Base-by-base conservation (phyloP, 2,329 filamentous ascomycete species). In the Diaporthe destruens region DNA sequence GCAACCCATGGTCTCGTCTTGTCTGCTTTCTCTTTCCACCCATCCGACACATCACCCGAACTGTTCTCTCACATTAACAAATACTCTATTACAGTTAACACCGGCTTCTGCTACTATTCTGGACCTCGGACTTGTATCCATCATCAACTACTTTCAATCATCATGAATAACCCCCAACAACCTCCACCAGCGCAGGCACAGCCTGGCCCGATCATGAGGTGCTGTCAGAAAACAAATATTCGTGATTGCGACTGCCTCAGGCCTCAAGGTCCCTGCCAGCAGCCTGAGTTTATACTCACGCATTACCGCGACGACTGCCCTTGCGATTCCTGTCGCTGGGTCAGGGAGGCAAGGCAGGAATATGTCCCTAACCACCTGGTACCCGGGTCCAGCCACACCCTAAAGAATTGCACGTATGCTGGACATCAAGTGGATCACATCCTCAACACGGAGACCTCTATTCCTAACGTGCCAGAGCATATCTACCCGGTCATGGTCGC, bases 251-350 rank as follows among this genome's bases (percentile, higher is more conserved):
- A 53, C 2, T 66, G 47, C 11, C n/a, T 4, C 5, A 11, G 6
- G 6, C 47, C 47, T 11, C 6, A 6, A 11, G 61, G 44, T 16
- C 14, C 44, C 6, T 36, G 55, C 36, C n/a, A 18, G 9, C 6
- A 2, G 9, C 47, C 55, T 5, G 1, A 1, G 2, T 1, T 32
- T 12, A 0, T 51, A 3, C 1, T 69, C 14, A n/a, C 54, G 1
- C 67, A 69, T n/a, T 51, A 29, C 32, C 1, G 4, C 5, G 9
- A 18, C 6, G 0, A 2, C 6, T 59, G 67, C 16, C 1, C 0
- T 16, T 69, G 67, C 54, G 51, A 51, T 18, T 39, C 54, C 18
- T 69, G 67, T 14, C 3, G 25, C 32, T 69, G 67, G 67, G 1
- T 59, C 8, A 25, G n/a, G 42, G 18, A 20, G 14, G 36, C 67